Evolutionary conservation across 2,329 filamentous ascomycete genomes (phyloP), one percentile per base, ranked within the genome.

Genomic region (Ophiostoma ips): DNA sequence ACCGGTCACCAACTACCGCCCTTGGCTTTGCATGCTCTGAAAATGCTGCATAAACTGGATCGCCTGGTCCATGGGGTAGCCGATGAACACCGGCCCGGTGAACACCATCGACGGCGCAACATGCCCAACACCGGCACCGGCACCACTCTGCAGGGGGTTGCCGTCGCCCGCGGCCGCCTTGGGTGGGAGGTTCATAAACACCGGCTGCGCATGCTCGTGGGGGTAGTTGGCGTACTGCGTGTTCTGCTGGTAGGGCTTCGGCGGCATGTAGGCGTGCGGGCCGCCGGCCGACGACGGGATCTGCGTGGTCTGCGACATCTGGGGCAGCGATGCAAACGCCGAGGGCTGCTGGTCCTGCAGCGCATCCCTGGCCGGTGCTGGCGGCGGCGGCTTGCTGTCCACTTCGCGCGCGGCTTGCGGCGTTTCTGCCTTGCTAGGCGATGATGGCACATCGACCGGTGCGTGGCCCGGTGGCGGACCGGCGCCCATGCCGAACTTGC

Each of bases 41-140:
- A 71, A 74, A 50, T 78, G 72, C 57, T 84, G 80, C 70, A 94
- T 75, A 48, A 94, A 74, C 50, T 77, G 72, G 21, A 86, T 76
- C n/a, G 86, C 84, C 62, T 94, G 82, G 53, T 94, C 86, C 54
- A 87, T 76, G 10, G 83, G 80, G 60, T 95, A 95, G 0, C 90
- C 90, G 58, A 96, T 87, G 61, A 95, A 95, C 0, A 95, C 88
- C 0, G 90, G 90, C 0, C 90, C 90, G 9, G 86, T 94, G 61
- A 95, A 95, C 0, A 94, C 72, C 76, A 95, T 84, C 58, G 84
- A 82, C 10, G 85, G 82, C 10, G 85, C 50, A 7, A 28, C 44
- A 12, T 30, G 19, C 7, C 34, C 36, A 9, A 38, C 31, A 13
- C 10, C 34, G 12, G 33, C 41, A 18, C 47, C 36, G 10, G 40